These are phyloP conservation scores for Eragrostis tef DNA, from an alignment of 202 grass and related monocot genomes.

Conservation along the genomic window DNA sequence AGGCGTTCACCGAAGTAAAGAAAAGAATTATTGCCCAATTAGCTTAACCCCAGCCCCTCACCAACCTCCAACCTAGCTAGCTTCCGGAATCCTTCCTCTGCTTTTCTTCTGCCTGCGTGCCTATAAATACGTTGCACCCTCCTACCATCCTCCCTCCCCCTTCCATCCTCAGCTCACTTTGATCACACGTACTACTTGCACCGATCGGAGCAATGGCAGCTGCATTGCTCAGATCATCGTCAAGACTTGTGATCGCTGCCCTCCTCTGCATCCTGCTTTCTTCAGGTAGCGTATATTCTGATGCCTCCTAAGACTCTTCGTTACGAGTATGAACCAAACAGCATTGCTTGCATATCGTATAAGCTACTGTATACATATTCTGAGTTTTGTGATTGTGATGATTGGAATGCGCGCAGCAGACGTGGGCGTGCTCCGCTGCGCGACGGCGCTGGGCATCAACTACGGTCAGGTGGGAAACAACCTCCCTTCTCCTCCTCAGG, in stretches of 20 bases:
- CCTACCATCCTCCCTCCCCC: conserved; percentile 49
- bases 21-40: conserved; percentile 74
- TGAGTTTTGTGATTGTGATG: too few species aligned
- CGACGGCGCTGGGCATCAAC: conserved; percentile 81
- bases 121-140: conserved; percentile 44
- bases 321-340: background rate
- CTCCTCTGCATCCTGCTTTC: conserved; percentile 58
- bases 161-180: conserved; percentile 37
- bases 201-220: conserved; percentile 39
- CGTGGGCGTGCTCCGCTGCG: conserved; percentile 53
- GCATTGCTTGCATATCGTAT: background rate
- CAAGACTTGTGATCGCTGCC: conserved; percentile 37
- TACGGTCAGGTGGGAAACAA: conserved; percentile 95
- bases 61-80: conserved; percentile 34
- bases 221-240: background rate
- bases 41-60: conserved; percentile 48
- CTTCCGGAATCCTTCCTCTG: conserved; percentile 15
- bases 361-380: background rate
- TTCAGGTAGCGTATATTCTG: conserved; percentile 50
- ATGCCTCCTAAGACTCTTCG: too few species aligned
- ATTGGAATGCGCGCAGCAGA: conserved; percentile 57
- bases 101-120: background rate
- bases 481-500: conserved; percentile 66
- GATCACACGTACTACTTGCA: conserved; percentile 3
- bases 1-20: conserved; percentile 84